phyloP scores from a whole-genome alignment of 2,329 filamentous ascomycete genomes.

The Scopulariopsis brevicaulis region DNA sequence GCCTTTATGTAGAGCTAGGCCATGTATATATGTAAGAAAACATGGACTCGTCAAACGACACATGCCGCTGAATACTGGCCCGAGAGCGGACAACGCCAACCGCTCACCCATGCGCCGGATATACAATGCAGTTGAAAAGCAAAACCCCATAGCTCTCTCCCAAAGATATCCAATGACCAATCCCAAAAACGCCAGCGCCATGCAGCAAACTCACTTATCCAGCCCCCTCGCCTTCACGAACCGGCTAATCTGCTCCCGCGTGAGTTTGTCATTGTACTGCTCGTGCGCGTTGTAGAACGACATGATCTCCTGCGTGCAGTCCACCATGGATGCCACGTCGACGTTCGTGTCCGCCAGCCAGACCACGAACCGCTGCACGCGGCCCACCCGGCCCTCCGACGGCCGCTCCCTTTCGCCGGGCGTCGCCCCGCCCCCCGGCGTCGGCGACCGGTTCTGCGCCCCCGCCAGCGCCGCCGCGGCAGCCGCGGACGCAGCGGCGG shows the following conservation, averaged over 20 bases:
- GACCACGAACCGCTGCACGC: constrained; percentile 54
- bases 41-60: too few species aligned
- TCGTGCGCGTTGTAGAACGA: constrained; percentile 69
- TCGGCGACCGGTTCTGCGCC: constrained; percentile 21
- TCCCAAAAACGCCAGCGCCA: neutral
- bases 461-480: constrained; percentile 37
- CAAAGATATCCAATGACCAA: neutral
- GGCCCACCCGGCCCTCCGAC: constrained; percentile 8
- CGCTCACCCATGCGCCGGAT: neutral
- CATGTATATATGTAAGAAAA: too few species aligned
- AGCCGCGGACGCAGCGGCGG: constrained; percentile 32
- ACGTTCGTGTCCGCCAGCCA: constrained; percentile 83
- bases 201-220: constrained; percentile 29
- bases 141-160: neutral
- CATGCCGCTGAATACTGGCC: too few species aligned
- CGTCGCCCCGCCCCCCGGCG: constrained; percentile 5
- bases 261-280: constrained; percentile 48
- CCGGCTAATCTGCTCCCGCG: constrained; percentile 44
- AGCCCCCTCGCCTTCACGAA: constrained; percentile 47
- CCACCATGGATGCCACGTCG: constrained; percentile 74
- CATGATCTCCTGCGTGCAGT: constrained; percentile 85
- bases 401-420: constrained; percentile 27
- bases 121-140: neutral
- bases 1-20: too few species aligned
- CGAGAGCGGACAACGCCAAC: too few species aligned